These are phyloP conservation scores for Triticum timopheevii DNA, from an alignment of 176 grass and related monocot genomes.

Conservation along the genomic window DNA sequence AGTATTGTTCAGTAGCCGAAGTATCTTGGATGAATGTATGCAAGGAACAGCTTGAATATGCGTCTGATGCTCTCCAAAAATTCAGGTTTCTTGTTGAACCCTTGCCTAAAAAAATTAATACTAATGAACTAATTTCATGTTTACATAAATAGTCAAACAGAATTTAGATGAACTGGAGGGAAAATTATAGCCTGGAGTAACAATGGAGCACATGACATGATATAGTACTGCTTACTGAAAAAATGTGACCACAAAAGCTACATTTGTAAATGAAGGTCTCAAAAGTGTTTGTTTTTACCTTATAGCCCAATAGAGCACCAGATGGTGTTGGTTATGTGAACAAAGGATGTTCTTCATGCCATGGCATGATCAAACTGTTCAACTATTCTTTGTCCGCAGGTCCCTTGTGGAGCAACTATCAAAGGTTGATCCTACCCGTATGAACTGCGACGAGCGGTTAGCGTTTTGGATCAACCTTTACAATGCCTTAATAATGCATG, in stretches of 20 bases:
- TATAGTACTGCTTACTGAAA: neutral
- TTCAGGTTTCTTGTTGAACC: slow-evolving; percentile 65
- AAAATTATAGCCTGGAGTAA: neutral
- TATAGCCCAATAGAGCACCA: neutral
- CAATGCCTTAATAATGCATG: slow-evolving; percentile 99
- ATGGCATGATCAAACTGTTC: neutral
- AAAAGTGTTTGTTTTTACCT: neutral
- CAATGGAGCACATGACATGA: neutral
- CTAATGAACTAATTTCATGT: neutral
- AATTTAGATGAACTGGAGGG: neutral
- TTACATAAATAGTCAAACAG: neutral
- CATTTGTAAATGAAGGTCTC: neutral
- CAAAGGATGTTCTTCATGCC: neutral
- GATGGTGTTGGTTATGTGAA: neutral
- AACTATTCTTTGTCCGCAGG: slow-evolving; percentile 39
- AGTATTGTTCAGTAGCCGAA: slow-evolving; percentile 62
- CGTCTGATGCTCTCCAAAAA: slow-evolving; percentile 70
- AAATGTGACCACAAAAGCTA: neutral
- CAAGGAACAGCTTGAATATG: slow-evolving; percentile 90
- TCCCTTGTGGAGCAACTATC: slow-evolving; percentile 85
- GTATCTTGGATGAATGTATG: slow-evolving; percentile 95
- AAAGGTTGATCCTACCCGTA: slow-evolving; percentile 57
- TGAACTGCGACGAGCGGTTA: slow-evolving; percentile 63
- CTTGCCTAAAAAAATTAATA: slow-evolving; percentile 4
- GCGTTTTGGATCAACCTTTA: slow-evolving; percentile 99